Base-by-base conservation (phyloP, 2,329 filamentous ascomycete genomes). In the Phialophora macrospora region DNA sequence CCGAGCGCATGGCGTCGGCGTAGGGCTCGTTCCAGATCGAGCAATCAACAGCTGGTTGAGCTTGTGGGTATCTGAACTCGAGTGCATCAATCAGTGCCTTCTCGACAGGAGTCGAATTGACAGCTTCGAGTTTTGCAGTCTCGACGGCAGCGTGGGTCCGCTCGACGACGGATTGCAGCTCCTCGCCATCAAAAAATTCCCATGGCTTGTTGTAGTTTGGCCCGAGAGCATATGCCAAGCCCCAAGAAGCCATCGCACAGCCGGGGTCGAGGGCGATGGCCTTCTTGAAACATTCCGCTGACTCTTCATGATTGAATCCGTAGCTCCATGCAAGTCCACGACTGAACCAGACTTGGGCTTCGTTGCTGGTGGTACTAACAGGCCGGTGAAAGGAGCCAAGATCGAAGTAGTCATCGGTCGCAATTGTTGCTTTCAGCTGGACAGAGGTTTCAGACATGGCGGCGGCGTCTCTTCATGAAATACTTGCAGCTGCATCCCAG, bases 171-270 rank as follows among this genome's bases (percentile, higher is more conserved):
- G 57, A 75, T 11, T 80, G 75, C 4, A 89, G 78, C 69, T 93
- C 90, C 0, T 80, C 76, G 0, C 82, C 77, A 61, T 90, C 88
- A 69, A 93, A 92, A 26, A 86, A 82, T 30, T 86, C 84, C 91
- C 91, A 93, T 0, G 90, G 87, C 73, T 93, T 92, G 78, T 93
- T 91, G 76, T 90, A 89, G 73, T 94, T 93, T 3, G 91, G 90
- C 0, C 90, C 91, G 0, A 90, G 78, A 1, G 88, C 81, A 74
- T 90, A 93, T 0, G 90, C 77, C 4, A 79, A 69, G 1, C 78
- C 78, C 78, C 78, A 80, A 64, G 78, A 76, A 7, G 78, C 78
- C 72, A 80, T 77, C 1, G 77, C 74, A 64, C 76, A 80, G 17
- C 65, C 64, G 9, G 71, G 70, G 68, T 80, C 78, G 56, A 74